phyloP scores from a whole-genome alignment of 768 basidiomycete genomes.

The Naganishia vishniacii region DNA sequence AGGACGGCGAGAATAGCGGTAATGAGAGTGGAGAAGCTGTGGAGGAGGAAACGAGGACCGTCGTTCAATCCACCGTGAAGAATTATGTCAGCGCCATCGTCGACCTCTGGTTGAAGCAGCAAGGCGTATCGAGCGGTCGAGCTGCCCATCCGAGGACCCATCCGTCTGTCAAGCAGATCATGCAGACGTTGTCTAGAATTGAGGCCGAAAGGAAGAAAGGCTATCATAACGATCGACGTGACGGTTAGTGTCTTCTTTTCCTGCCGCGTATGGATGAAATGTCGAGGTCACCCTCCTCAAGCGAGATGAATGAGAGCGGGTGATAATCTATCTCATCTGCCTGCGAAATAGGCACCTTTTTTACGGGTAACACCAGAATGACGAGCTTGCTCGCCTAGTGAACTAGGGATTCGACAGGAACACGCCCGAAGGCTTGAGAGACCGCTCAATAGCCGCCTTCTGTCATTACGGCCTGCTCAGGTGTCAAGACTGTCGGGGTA shows the following conservation, averaged over 20 bases:
- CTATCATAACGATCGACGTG: background rate
- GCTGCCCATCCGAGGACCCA: background rate
- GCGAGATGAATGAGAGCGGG: background rate
- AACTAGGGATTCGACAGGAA: background rate
- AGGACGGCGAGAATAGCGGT: background rate
- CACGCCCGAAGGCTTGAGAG: slow-evolving; percentile 3
- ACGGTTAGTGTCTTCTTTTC: background rate
- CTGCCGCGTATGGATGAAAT: background rate
- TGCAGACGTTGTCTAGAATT: background rate
- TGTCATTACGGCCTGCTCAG: slow-evolving; percentile 3
- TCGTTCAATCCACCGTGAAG: background rate
- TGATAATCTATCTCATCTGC: background rate
- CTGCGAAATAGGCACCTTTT: background rate
- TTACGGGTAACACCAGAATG: background rate
- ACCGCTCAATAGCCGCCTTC: background rate
- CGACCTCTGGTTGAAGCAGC: background rate
- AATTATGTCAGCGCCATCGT: background rate
- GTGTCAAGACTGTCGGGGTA: background rate
- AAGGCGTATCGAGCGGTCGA: background rate
- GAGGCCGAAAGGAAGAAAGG: background rate
- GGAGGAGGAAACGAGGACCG: background rate
- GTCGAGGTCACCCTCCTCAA: too few species aligned
- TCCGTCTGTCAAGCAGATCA: background rate
- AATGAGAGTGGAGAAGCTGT: background rate
- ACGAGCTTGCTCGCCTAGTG: background rate